phyloP scores from a whole-genome alignment of 169 alveolate genomes.

The Plasmodium inui region DNA sequence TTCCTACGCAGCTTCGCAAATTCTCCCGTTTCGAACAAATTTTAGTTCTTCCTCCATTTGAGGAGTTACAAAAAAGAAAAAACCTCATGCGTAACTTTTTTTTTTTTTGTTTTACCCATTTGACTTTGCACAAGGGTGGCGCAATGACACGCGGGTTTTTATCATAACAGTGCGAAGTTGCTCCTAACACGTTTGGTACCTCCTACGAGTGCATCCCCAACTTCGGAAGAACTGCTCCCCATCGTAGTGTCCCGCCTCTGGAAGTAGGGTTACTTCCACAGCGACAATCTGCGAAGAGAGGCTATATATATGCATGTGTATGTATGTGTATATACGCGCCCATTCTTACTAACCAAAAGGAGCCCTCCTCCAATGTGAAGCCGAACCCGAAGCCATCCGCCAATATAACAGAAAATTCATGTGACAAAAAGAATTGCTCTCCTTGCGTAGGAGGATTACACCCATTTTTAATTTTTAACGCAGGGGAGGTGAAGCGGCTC shows the following conservation, averaged over 20 bases:
- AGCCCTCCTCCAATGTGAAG: background rate
- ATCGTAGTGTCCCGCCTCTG: background rate
- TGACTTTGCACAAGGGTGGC: background rate
- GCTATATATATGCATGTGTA: background rate
- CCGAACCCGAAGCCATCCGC: background rate
- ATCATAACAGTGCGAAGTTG: background rate
- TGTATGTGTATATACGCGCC: background rate
- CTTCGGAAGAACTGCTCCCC: background rate
- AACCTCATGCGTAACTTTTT: background rate
- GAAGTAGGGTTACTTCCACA: background rate
- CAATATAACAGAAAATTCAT: background rate
- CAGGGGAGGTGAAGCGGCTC: background rate
- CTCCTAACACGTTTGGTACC: background rate
- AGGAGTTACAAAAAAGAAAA: too few species aligned
- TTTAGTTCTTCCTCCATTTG: background rate
- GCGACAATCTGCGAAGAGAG: background rate
- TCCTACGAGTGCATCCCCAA: background rate
- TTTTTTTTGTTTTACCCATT: background rate
- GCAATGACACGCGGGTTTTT: background rate
- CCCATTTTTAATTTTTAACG: background rate
- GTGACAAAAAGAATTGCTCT: background rate
- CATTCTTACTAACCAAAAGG: background rate
- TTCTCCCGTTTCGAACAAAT: background rate
- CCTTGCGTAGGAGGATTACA: background rate
- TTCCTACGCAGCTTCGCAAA: background rate